Conservation (phyloP, 1,284 basidiomycete species). For the Leccinum pachyderme region DNA sequence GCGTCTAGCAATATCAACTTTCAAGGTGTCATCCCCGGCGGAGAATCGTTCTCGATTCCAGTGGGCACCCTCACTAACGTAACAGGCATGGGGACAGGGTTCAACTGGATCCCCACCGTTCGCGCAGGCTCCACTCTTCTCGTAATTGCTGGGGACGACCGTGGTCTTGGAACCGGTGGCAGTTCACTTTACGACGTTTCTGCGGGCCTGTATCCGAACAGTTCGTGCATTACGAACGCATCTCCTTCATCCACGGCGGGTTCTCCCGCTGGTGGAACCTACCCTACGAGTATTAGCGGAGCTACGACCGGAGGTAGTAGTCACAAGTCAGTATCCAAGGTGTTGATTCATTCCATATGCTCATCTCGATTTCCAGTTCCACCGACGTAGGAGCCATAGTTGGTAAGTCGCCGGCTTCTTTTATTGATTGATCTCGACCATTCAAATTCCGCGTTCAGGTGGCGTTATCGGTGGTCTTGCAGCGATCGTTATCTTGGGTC, state of each 20-base stretch:
- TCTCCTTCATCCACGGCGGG: conserved; percentile 78
- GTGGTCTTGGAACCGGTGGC: conserved; percentile 67
- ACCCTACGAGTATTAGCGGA: conserved; percentile 53
- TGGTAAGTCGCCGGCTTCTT: conserved; percentile 33
- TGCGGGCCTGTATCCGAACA: conserved; percentile 44
- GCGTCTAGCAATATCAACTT: conserved; percentile 53
- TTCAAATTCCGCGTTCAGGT: conserved; percentile 33
- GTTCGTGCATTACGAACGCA: conserved; percentile 50
- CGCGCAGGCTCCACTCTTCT: conserved; percentile 62
- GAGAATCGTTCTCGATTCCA: conserved; percentile 67
- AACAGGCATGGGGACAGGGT: conserved; percentile 52
- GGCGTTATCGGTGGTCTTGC: conserved; percentile 65
- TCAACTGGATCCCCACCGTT: conserved; percentile 65
- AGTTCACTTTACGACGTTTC: conserved; percentile 56
- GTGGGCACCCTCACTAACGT: conserved; percentile 42
- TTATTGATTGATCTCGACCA: not conserved
- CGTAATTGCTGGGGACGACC: conserved; percentile 61
- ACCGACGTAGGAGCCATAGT: conserved; percentile 65
- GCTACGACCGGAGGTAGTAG: conserved; percentile 21
- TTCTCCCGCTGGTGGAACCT: conserved; percentile 69
- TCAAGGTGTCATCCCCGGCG: conserved; percentile 74
- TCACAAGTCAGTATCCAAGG: conserved; percentile 25
- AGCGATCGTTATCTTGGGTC: conserved; percentile 41
- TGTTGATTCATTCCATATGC: not conserved
- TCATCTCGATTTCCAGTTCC: conserved; percentile 17